Base-by-base conservation (phyloP, 805 yeast species). In the Nakazawaea wyomingensis region DNA sequence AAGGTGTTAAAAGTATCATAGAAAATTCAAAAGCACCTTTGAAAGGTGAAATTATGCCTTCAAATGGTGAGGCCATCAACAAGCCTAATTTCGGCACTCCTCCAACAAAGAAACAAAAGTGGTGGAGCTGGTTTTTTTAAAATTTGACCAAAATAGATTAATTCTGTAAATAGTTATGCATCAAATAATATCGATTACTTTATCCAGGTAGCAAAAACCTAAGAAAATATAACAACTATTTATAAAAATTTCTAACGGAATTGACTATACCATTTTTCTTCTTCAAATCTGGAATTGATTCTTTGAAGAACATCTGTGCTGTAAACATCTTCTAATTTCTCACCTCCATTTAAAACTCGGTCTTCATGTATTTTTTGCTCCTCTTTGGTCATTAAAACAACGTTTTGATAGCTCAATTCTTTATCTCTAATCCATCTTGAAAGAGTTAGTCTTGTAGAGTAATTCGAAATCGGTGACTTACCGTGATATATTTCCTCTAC, bases 401-500 rank as follows among this genome's bases (percentile, higher is more conserved):
- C 78, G 59, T 93, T 93, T 51, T 85, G 91, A 47, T 81, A 61
- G 16, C 80, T 71, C 21, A 85, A 65, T 10, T 82, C 85, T 51
- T 72, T 65, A 1, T 59, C 54, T 5, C 87, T 88, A 49, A 80
- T 83, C 99, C 99, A 93, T 57, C 85, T 71, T 1, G 95, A 80
- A 31, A 93, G 69, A 1, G 91, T 78, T 47, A 91, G 67, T 53
- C 89, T 76, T 1, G 95, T 85, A 5, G 90, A 82, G 53, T 72
- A 85, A 16, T 90, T 85, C 14, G 95, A 82, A 11, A 90, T 72
- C 14, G 95, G 93, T 0, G 96, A 84, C 61, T 89, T 88, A 11
- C 98, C 97, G 48, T 95, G 78, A 68, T 80, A 93, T 3, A 93
- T 83, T 63, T 93, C 99, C 57, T 91, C 98, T 28, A 90, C 69